Percentiles rank a stretch among this genome's conserved stretches.
Evolutionary conservation across 2,329 filamentous ascomycete species (phyloP).

Genomic region (Aureobasidium sp.): DNA sequence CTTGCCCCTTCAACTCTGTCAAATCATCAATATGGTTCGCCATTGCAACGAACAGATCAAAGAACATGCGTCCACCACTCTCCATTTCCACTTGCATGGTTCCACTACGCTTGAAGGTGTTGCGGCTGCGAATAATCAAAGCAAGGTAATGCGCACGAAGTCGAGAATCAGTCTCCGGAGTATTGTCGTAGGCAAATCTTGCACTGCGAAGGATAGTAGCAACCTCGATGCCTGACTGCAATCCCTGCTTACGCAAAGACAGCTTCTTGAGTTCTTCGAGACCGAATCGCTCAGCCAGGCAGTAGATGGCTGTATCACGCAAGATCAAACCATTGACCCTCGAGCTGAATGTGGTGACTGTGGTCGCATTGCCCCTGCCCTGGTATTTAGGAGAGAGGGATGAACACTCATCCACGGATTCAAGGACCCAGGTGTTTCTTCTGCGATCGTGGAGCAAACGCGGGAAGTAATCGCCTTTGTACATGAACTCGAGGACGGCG

Average conservation of each 20-base stretch:
- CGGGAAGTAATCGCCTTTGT: slow-evolving; percentile 94
- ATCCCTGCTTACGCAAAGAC: slow-evolving; percentile 85
- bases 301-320: slow-evolving; percentile 91
- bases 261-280: slow-evolving; percentile 88
- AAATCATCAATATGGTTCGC: slow-evolving; percentile 98
- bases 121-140: slow-evolving; percentile 92
- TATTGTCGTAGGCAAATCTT: slow-evolving; percentile 92
- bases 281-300: slow-evolving; percentile 80
- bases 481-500: slow-evolving; percentile 89
- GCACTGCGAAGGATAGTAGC: slow-evolving; percentile 85
- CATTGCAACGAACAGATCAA: slow-evolving; percentile 96
- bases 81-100: slow-evolving; percentile 99
- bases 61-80: slow-evolving; percentile 87
- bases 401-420: slow-evolving; percentile 35
- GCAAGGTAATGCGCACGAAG: slow-evolving; percentile 96
- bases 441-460: slow-evolving; percentile 80
- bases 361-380: slow-evolving; percentile 55
- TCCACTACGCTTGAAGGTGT: slow-evolving; percentile 95
- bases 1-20: slow-evolving; percentile 60
- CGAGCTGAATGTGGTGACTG: slow-evolving; percentile 65
- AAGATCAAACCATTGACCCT: slow-evolving; percentile 64
- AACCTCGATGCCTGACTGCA: slow-evolving; percentile 87
- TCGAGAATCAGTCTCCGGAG: slow-evolving; percentile 82
- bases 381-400: slow-evolving; percentile 25
- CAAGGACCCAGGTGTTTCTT: slow-evolving; percentile 81